phyloP scores from a whole-genome alignment of 768 basidiomycete genomes.

The Auriscalpium vulgare region DNA sequence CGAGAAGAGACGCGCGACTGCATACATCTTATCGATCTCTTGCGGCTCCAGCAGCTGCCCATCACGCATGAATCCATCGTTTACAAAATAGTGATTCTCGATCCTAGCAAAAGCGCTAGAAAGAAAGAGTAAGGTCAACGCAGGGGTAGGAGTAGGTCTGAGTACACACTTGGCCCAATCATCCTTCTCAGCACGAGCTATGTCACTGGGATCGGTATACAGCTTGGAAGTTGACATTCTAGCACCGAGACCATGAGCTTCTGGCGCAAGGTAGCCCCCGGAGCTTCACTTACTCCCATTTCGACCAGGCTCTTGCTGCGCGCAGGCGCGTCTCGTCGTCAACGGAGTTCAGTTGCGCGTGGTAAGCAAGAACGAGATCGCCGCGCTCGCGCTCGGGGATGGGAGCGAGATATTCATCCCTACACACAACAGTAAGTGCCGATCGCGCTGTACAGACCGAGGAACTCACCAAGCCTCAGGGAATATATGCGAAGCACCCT shows the following conservation, averaged over 20 bases:
- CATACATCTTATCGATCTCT: conserved; percentile 79
- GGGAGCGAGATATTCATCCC: conserved; percentile 76
- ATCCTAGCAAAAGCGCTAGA: conserved; percentile 80
- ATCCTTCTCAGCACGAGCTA: conserved; percentile 64
- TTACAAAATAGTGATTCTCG: conserved; percentile 88
- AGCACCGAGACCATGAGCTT: neutral
- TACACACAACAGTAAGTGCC: conserved; percentile 21
- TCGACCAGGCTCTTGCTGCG: conserved; percentile 82
- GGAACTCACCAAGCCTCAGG: conserved; percentile 72
- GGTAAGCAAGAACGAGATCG: conserved; percentile 81
- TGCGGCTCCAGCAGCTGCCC: conserved; percentile 83
- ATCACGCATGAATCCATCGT: conserved; percentile 87
- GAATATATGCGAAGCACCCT: conserved; percentile 74
- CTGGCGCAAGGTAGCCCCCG: neutral
- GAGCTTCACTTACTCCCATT: conserved; percentile 69
- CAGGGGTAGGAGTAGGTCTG: neutral
- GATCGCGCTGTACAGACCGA: neutral
- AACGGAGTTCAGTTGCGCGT: conserved; percentile 63
- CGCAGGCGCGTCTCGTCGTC: conserved; percentile 56
- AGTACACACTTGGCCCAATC: conserved; percentile 62
- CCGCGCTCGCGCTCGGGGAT: conserved; percentile 76
- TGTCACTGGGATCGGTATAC: conserved; percentile 55
- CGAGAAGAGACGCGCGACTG: neutral
- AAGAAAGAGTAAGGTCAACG: too few species aligned
- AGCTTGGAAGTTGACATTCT: conserved; percentile 83